A percentile compares a stretch with the other conserved stretches of the same genome.
These are phyloP conservation scores for Harrya chromipes DNA, from an alignment of 768 basidiomycete genomes.

Conservation along the genomic window DNA sequence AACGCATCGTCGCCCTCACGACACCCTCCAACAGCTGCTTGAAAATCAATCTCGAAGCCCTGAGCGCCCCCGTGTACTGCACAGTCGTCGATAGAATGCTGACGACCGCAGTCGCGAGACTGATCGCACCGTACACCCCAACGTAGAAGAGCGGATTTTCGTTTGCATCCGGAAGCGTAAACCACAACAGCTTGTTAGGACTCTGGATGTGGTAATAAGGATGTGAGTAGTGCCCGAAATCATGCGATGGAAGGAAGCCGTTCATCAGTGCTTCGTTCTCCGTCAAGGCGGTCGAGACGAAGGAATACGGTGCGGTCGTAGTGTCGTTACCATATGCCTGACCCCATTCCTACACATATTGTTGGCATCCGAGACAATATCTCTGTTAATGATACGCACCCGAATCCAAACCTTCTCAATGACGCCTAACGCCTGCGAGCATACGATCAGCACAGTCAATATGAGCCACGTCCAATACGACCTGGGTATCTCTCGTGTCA, in stretches of 20 bases:
- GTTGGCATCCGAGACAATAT: neutral
- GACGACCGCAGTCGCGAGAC: constrained; percentile 46
- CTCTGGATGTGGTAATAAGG: constrained; percentile 17
- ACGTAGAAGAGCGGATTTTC: constrained; percentile 72
- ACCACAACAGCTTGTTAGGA: constrained; percentile 8
- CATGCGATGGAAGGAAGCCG: constrained; percentile 19
- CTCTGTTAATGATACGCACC: constrained; percentile 8
- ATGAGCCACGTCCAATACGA: constrained; percentile 33
- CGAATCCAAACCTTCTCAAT: constrained; percentile 31
- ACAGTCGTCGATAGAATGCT: constrained; percentile 45
- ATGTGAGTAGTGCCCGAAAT: constrained; percentile 14
- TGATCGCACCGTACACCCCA: constrained; percentile 61
- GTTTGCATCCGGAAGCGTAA: constrained; percentile 45
- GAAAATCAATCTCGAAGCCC: constrained; percentile 36
- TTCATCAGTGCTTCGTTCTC: constrained; percentile 31
- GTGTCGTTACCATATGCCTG: constrained; percentile 19
- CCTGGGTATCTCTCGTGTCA: constrained; percentile 1
- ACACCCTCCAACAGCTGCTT: constrained; percentile 63
- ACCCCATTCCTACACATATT: constrained; percentile 27
- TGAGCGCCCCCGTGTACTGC: constrained; percentile 54
- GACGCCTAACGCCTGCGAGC: constrained; percentile 26
- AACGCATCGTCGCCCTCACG: constrained; percentile 79
- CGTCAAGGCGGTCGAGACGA: constrained; percentile 21
- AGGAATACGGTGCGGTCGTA: constrained; percentile 7
- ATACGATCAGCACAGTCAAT: constrained; percentile 20